Evolutionary conservation across 116 monocot species (phyloP).

Genomic region (Cymodocea nodosa): DNA sequence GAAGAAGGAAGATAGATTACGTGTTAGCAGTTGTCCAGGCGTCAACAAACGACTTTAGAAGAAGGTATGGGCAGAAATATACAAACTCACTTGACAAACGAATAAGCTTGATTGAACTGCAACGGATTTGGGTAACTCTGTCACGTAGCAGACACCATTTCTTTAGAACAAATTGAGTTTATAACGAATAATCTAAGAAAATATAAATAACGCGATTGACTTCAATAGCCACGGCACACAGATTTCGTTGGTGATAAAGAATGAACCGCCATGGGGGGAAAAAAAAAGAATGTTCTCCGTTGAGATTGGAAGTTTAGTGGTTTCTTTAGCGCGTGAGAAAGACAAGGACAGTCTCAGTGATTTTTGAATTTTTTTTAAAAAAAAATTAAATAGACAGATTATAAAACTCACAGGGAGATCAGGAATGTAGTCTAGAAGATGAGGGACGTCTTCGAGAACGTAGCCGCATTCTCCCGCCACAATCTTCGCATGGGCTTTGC

Average conservation of each 20-base stretch:
- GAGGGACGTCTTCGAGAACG: conserved; percentile 71
- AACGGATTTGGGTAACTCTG: conserved; percentile 65
- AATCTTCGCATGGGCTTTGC: conserved; percentile 19
- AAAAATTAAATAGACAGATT: no score
- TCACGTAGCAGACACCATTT: not conserved
- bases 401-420: conserved; percentile 34
- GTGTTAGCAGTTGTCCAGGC: no score
- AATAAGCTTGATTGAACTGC: conserved; percentile 63
- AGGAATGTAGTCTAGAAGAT: conserved; percentile 47
- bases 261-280: no score
- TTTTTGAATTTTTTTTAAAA: no score
- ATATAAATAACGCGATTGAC: no score
- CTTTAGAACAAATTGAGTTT: not conserved
- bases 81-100: conserved; percentile 42
- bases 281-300: no score
- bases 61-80: not conserved
- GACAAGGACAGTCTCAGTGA: no score
- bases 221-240: no score
- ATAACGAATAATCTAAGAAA: not conserved
- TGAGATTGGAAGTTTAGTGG: no score
- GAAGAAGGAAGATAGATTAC: not conserved
- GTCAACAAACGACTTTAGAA: not conserved
- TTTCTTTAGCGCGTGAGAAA: no score
- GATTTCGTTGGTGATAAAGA: no score
- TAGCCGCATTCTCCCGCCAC: conserved; percentile 46